Base-by-base conservation (phyloP, 805 yeast species). In the Jamesozyma piceae region DNA sequence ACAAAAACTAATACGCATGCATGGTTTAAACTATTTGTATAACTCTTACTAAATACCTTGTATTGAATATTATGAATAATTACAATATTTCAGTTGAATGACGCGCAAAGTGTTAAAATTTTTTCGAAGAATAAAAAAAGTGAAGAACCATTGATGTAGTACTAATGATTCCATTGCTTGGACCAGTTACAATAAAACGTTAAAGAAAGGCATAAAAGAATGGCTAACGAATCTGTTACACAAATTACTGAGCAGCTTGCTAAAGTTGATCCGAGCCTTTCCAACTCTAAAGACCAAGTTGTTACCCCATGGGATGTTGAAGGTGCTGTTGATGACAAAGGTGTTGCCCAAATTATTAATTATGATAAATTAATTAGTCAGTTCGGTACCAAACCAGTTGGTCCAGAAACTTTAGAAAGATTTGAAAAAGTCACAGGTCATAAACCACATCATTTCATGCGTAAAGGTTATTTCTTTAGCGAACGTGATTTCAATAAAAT, bases 221-320 rank as follows among this genome's bases (percentile, higher is more conserved):
- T 42, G 44, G 19, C 31, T 34, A 17, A 5, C 3, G 40, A 36
- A 27, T 35, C 46, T 27, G 49, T 51, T 14, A 46, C 44, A 13
- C 44, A 57, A 45, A 45, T 52, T 18, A 43, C 54, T 20, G 50
- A 53, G 30, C 46, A 49, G 28, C 42, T 57, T 3, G 47, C 50
- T 17, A 39, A 49, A 19, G 44, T 57, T 26, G 43, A 49, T 22
- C 43, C 52, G n/a, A 32, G 27, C 8, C 44, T 37, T 3, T 37
- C 42, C 4, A 49, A 44, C 11, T 39, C 43, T 19, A 53, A 53
- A 41, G 79, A 72, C 44, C 89, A 81, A 59, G 71, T 68, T 29
- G 72, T 83, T 46, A 92, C 98, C 1, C 98, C 98, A 38, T 92
- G 98, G 98, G 98, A 92, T 62, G 98, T 92, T 26, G 95, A 85